phyloP scores from a whole-genome alignment of 2,329 filamentous ascomycete genomes.

The Parafenestella ontariensis region DNA sequence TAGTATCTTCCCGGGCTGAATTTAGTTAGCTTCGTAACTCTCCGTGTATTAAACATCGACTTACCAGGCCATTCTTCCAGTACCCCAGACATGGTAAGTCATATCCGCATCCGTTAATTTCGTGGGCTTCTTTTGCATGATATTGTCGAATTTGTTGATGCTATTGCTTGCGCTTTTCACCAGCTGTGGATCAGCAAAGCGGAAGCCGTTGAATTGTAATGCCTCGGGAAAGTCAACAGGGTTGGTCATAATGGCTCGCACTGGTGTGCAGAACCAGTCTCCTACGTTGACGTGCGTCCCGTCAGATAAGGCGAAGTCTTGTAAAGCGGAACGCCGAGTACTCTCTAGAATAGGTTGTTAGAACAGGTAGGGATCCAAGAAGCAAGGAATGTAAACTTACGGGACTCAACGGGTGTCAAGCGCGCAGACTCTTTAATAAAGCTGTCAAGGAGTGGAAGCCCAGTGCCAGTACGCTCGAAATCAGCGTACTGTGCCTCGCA shows the following conservation, averaged over 20 bases:
- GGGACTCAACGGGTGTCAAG: conserved; percentile 24
- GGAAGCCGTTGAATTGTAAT: conserved; percentile 26
- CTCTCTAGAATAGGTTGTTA: conserved; percentile 12
- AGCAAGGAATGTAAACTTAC: conserved; percentile 9
- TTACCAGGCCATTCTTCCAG: conserved; percentile 25
- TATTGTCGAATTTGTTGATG: neutral
- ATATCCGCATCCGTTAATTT: conserved; percentile 19
- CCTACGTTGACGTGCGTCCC: conserved; percentile 20
- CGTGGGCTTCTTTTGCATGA: conserved; percentile 14
- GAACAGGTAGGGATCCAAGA: neutral
- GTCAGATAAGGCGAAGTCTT: conserved; percentile 22
- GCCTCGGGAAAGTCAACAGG: conserved; percentile 14
- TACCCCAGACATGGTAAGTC: conserved; percentile 26
- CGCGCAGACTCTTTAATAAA: conserved; percentile 20
- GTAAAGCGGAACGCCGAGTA: conserved; percentile 20
- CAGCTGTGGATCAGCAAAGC: conserved; percentile 18
- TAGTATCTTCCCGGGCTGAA: conserved; percentile 6
- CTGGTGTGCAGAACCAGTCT: conserved; percentile 27
- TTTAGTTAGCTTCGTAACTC: neutral
- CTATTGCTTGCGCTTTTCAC: neutral
- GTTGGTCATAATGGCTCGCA: conserved; percentile 23
- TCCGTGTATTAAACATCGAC: neutral
- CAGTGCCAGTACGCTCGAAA: conserved; percentile 11
- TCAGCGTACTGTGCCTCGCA: conserved; percentile 16
- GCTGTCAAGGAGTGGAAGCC: conserved; percentile 28